Base-by-base conservation (phyloP, 169 alveolate species). In the Theileria luwenshuni region DNA sequence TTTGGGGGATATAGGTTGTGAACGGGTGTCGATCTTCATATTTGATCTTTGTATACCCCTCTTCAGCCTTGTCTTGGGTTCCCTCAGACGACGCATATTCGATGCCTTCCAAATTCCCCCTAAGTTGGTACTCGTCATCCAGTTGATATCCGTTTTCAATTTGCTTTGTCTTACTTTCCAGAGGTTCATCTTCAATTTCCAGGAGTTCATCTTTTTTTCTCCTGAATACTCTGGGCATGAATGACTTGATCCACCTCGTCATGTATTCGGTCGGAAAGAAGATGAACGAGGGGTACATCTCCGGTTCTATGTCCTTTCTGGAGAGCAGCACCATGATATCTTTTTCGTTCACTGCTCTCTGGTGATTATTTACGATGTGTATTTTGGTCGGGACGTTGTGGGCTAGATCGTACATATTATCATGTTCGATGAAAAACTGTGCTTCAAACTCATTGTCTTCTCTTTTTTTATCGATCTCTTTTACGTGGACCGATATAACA, bases 371-470 rank as follows among this genome's bases (percentile, higher is more conserved):
- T 2, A 56, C 45, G 45, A 38, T 38, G 32, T 38, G 65, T 15
- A 56, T 56, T 56, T 28, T 17, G 42, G 21, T 33, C 32, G 65
- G 65, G 25, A 56, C 65, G 65, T 56, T 56, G 42, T 56, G 65
- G 38, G 65, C 27, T 28, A 56, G 25, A 43, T 56, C 65, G 65
- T 56, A 56, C 38, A 56, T 21, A n/a, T 43, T 17, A 13, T 38
- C 65, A 43, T 56, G 65, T 15, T 56, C 65, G 23, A 56, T 56
- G 30, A 23, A 56, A 13, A 27, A 56, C 32, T 56, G 38, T 12
- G 65, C 65, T 56, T 56, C 65, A 25, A 28, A 56, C 7, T 56
- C 0, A 15, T 56, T 38, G 30, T 15, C 17, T 15, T 38, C 38
- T 12, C 23, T 28, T 56, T 38, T 23, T 6, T 15, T 56, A 19